phyloP scores from a whole-genome alignment of 2,329 filamentous ascomycete genomes.

The Sporothrix phasma region DNA sequence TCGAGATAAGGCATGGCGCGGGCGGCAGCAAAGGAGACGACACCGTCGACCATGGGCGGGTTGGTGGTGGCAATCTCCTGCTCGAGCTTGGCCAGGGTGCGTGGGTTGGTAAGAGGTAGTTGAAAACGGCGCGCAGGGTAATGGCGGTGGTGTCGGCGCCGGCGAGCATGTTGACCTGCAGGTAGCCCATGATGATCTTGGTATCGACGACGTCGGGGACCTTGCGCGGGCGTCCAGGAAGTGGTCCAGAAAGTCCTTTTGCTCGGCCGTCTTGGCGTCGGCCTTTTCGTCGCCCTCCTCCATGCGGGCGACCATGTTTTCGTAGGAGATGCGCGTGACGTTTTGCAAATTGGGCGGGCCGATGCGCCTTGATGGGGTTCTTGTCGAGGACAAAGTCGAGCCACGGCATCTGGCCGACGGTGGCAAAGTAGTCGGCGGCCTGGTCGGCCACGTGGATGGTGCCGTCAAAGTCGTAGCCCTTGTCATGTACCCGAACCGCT shows the following conservation, averaged over 20 bases:
- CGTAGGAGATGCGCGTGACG: neutral
- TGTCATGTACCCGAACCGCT: conserved; percentile 15
- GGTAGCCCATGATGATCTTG: conserved; percentile 28
- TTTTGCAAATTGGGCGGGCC: neutral
- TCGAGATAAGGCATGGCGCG: conserved; percentile 36
- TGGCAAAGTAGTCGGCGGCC: conserved; percentile 27
- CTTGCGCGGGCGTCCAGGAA: conserved; percentile 30
- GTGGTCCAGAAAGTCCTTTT: conserved; percentile 22
- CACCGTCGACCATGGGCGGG: neutral
- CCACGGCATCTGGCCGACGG: conserved; percentile 25
- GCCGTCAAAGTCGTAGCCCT: conserved; percentile 29
- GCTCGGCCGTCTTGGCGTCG: neutral
- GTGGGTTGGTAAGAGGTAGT: conserved; percentile 14
- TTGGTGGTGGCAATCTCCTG: neutral
- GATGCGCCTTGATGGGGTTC: conserved; percentile 23
- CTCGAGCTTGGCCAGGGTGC: neutral
- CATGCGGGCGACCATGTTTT: neutral
- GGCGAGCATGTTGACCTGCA: conserved; percentile 28
- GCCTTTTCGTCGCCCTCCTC: neutral
- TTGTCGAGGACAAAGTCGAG: conserved; percentile 31
- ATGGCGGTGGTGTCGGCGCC: conserved; percentile 30
- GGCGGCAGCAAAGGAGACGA: neutral
- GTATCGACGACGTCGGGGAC: conserved; percentile 30
- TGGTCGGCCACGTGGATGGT: conserved; percentile 26
- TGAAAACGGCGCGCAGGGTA: conserved; percentile 27